phyloP scores from a whole-genome alignment of 2,329 filamentous ascomycete species.

The Neonectria sp. region DNA sequence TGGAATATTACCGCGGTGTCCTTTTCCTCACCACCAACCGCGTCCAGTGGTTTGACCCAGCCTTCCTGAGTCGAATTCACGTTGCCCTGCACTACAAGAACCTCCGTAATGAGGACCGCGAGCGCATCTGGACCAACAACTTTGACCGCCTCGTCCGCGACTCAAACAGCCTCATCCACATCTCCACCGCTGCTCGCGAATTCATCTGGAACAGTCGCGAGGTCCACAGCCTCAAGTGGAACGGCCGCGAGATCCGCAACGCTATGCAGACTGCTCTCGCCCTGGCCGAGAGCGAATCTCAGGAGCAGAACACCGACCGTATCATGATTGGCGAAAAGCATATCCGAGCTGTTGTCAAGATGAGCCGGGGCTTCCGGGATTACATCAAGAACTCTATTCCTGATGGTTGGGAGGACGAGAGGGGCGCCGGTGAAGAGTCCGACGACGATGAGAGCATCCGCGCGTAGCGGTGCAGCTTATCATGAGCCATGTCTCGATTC shows the following conservation, averaged over 20 bases:
- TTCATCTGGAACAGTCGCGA: slow-evolving; percentile 56
- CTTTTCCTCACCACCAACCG: slow-evolving; percentile 68
- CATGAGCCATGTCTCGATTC: no score
- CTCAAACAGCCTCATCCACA: slow-evolving; percentile 54
- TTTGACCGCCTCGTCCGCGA: slow-evolving; percentile 63
- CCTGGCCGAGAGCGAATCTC: slow-evolving; percentile 59
- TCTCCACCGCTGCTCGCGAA: slow-evolving; percentile 56
- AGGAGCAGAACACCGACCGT: slow-evolving; percentile 52
- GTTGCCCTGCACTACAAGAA: slow-evolving; percentile 63
- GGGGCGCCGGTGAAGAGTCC: slow-evolving; percentile 30
- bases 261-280: slow-evolving; percentile 62
- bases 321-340: slow-evolving; percentile 52
- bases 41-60: slow-evolving; percentile 62
- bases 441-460: slow-evolving; percentile 29
- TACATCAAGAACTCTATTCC: slow-evolving; percentile 47
- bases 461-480: background rate
- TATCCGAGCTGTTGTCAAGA: slow-evolving; percentile 53
- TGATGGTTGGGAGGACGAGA: slow-evolving; percentile 41
- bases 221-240: slow-evolving; percentile 57
- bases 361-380: slow-evolving; percentile 53
- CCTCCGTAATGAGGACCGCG: slow-evolving; percentile 58
- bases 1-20: slow-evolving; percentile 67
- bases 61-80: slow-evolving; percentile 66
- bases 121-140: slow-evolving; percentile 62
- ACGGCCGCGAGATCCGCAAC: slow-evolving; percentile 60